A percentile compares a stretch with the other conserved stretches of the same genome.
Conservation (phyloP, 2,329 filamentous ascomycete genomes). For the Venturia carpophila region DNA sequence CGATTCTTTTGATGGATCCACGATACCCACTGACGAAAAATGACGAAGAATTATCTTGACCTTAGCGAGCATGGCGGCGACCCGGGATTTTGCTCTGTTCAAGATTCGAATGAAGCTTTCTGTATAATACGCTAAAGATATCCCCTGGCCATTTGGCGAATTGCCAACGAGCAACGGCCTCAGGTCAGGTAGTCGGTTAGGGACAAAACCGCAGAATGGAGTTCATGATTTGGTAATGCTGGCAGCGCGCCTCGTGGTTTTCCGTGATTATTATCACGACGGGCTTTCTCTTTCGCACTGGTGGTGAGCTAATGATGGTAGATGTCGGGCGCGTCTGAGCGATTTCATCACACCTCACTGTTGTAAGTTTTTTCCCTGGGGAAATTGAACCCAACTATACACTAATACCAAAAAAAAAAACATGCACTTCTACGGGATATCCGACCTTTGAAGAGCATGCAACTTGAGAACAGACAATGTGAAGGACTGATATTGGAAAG, state of each 20-base stretch:
- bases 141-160: not conserved
- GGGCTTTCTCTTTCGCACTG: not conserved
- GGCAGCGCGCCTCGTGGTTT: not conserved
- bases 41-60: not conserved
- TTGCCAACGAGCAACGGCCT: not conserved
- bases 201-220: not conserved
- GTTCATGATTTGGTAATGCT: not conserved
- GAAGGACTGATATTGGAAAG: not conserved
- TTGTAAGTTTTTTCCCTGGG: not conserved
- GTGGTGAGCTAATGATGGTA: not conserved
- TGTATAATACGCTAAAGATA: slow-evolving; percentile 12
- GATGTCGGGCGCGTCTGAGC: not conserved
- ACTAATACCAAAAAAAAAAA: not conserved
- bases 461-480: not conserved
- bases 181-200: not conserved
- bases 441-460: not conserved
- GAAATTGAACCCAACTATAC: not conserved
- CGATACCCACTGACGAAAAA: not conserved
- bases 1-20: slow-evolving; percentile 63
- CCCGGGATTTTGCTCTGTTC: not conserved
- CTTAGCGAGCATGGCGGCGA: slow-evolving; percentile 9
- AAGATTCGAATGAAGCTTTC: not conserved
- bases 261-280: not conserved
- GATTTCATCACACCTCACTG: not conserved
- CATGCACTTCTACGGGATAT: not conserved